Base-by-base conservation (phyloP, 1,284 basidiomycete genomes). In the Trichosporon faecale region DNA sequence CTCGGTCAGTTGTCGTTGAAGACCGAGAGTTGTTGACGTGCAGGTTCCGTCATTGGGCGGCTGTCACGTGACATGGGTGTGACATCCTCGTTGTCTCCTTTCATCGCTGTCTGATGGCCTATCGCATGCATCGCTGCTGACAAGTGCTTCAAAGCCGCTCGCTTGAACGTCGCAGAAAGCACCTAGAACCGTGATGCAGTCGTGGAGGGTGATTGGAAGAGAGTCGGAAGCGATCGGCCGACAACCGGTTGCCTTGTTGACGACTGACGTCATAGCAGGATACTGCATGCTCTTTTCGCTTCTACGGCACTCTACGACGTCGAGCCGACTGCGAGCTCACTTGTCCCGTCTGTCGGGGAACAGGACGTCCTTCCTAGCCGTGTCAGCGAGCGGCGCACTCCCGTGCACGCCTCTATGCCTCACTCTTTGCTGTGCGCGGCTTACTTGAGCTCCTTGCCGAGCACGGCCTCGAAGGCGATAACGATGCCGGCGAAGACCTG, bases 401-500 rank as follows among this genome's bases (percentile, higher is more conserved):
- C 35, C 35, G 14, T 44, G 40, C 18, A n/a, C 40, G 40, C 40
- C 35, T 37, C 35, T 37, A 12, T 37, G 40, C 40, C 40, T 44
- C 40, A n/a, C 40, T 44, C 6, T 44, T 44, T 18, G 16, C 40
- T n/a, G 16, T 18, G 16, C 2, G 16, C 11, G 23, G 29, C 29
- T 23, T 61, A 61, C 27, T 31, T 29, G 29, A 61, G 29, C 57
- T 31, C 29, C 29, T 61, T 61, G 29, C 16, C 16, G 29, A 61
- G 57, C 27, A 61, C 27, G 27, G 57, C 18, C 57, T 61, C 57
- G 27, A 61, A n/a, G 16, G 57, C 57, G 29, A 61, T 61, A 18
- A 61, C 23, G 29, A 61, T 31, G 29, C 57, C 57, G 8, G 57
- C 57, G 29, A 61, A 61, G 16, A 61, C 57, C 57, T 61, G 27